Percentiles rank a stretch among this genome's conserved stretches.
Evolutionary conservation across 768 basidiomycete genomes (phyloP).

Genomic region (Lentinula edodes): DNA sequence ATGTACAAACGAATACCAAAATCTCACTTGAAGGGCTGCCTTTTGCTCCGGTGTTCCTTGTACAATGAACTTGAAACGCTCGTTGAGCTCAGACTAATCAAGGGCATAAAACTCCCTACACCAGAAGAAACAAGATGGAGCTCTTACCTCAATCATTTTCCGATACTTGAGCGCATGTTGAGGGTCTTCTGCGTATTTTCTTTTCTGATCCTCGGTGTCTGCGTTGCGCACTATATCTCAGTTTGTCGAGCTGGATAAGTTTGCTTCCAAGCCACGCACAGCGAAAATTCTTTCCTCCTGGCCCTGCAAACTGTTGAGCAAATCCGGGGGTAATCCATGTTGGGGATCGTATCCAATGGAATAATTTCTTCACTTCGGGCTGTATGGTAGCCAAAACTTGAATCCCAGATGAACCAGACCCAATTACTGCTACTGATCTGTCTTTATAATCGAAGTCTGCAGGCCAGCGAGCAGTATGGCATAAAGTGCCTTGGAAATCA

Average conservation of each 20-base stretch:
- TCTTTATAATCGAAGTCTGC: constrained; percentile 30
- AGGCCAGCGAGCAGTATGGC: constrained; percentile 46
- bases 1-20: not conserved
- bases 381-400: constrained; percentile 41
- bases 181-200: constrained; percentile 30
- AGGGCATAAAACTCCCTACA: constrained; percentile 2
- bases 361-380: constrained; percentile 29
- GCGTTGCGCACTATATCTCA: not conserved
- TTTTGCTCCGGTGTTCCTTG: constrained; percentile 35
- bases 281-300: constrained; percentile 21
- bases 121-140: not conserved
- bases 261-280: constrained; percentile 4
- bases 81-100: constrained; percentile 21
- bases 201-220: constrained; percentile 16
- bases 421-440: constrained; percentile 38
- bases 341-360: constrained; percentile 39
- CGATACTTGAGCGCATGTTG: constrained; percentile 30
- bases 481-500: constrained; percentile 40
- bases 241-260: not conserved
- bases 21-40: constrained; percentile 31
- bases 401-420: constrained; percentile 36
- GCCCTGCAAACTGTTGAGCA: constrained; percentile 21
- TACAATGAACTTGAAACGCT: constrained; percentile 28
- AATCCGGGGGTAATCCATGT: constrained; percentile 38
- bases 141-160: constrained; percentile 17